Evolutionary conservation across 441 rosid species (phyloP).

Genomic region (Arabidopsis hybrid): DNA sequence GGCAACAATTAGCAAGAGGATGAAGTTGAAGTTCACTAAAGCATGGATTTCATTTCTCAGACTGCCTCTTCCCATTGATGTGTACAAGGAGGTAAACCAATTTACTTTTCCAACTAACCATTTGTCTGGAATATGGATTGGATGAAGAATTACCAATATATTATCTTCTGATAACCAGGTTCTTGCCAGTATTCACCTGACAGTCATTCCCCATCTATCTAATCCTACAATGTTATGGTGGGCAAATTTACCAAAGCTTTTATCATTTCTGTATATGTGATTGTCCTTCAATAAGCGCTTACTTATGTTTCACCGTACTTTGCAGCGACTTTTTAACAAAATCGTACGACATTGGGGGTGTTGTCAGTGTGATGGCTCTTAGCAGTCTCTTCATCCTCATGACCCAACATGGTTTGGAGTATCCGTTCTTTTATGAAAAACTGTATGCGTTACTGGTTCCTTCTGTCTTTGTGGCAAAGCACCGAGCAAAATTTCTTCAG

Average conservation of each 20-base stretch:
- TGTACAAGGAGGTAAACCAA: constrained; percentile 86
- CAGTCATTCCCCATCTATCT: constrained; percentile 79
- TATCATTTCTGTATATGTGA: constrained; percentile 10
- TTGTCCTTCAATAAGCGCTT: background rate
- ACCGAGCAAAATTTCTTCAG: constrained; percentile 89
- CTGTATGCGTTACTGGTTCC: constrained; percentile 81
- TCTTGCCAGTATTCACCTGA: constrained; percentile 75
- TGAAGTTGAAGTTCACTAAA: constrained; percentile 85
- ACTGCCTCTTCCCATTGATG: constrained; percentile 79
- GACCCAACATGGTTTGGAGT: constrained; percentile 87
- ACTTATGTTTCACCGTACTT: constrained; percentile 5
- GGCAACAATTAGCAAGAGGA: constrained; percentile 65
- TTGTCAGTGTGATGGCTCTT: constrained; percentile 95
- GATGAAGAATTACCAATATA: constrained; percentile 27
- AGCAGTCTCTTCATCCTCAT: constrained; percentile 93
- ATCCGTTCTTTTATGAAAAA: constrained; percentile 88
- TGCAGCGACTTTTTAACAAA: constrained; percentile 93
- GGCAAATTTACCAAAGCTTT: constrained; percentile 1
- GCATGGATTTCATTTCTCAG: constrained; percentile 94
- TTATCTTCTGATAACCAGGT: constrained; percentile 60
- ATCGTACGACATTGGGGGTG: constrained; percentile 94
- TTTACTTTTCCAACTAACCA: constrained; percentile 10
- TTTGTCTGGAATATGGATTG: constrained; percentile 10
- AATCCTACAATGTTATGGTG: constrained; percentile 89
- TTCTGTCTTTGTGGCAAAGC: constrained; percentile 88